Evolutionary conservation across 2,329 filamentous ascomycete genomes (phyloP), one percentile per base, ranked within the genome.

Genomic region (Colletotrichum endophyticum): DNA sequence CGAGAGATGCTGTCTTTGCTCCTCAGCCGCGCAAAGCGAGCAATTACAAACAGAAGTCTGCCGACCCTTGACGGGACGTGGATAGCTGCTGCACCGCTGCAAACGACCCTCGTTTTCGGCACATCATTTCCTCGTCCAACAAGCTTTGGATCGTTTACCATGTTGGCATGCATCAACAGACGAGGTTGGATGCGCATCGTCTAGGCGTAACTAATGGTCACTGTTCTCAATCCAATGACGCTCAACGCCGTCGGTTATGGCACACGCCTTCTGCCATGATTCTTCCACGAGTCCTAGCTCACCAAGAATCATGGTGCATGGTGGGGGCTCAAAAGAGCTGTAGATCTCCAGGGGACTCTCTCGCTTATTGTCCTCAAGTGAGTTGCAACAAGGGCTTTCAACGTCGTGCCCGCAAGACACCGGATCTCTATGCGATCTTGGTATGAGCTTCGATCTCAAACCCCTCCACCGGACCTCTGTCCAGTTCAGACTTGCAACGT

Each of bases 291-390:
- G 53, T 62, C 70, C 61, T 39, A 57, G 27, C 9, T 63, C 15
- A 39, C 63, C 49, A 63, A 63, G 56, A 62, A 73, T 34, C 15
- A 28, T 49, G 62, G 53, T 67, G 36, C 68, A 75, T 57, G 49
- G 28, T 70, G 72, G 69, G 66, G 73, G 68, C 22, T 62, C 69
- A 62, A 30, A 59, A 67, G 49, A 56, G 36, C 25, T 30, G 36
- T 56, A 66, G 62, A 72, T 67, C 68, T 30, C 39, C 68, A 75
- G 62, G 68, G 62, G 49, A 61, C 66, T 75, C 34, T 62, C 62
- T 72, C 69, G 69, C 63, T 67, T 62, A 39, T 39, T 30, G 44
- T 44, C 39, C 34, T 49, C 32, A 53, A 66, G 64, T 68, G 34
- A 49, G 34, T 56, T 36, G 49, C 49, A 34, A 53, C 39, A 36